Evolutionary conservation across 2,329 filamentous ascomycete species (phyloP).

Genomic region (Macrophomina tecta): DNA sequence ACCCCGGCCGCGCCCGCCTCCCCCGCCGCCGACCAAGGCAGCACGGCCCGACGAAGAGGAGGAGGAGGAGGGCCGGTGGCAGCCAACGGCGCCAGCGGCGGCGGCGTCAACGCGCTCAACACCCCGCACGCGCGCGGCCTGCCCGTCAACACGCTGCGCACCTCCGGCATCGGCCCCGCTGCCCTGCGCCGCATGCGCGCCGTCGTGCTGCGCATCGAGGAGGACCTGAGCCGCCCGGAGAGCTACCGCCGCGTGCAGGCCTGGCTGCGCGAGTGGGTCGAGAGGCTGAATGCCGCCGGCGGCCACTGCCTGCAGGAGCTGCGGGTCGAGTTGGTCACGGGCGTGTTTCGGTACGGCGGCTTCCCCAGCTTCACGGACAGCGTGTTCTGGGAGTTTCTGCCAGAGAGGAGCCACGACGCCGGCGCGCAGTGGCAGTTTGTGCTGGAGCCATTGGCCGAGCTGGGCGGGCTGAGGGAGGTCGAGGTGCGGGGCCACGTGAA

Average conservation of each 20-base stretch:
- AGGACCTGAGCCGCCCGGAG: conserved; percentile 22
- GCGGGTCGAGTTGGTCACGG: conserved; percentile 5
- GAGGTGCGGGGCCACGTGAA: conserved; percentile 23
- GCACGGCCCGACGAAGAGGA: background rate
- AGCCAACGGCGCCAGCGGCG: background rate
- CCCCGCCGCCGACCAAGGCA: background rate
- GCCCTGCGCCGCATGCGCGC: conserved; percentile 24
- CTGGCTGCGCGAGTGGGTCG: conserved; percentile 24
- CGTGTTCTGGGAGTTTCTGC: conserved; percentile 21
- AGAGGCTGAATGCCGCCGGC: background rate
- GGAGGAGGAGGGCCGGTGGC: background rate
- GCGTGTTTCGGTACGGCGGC: conserved; percentile 12
- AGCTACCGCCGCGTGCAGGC: conserved; percentile 20
- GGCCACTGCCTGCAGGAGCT: conserved; percentile 19
- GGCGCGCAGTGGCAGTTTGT: conserved; percentile 27
- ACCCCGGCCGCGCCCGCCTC: background rate
- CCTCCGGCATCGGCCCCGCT: background rate
- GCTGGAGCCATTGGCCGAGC: conserved; percentile 22
- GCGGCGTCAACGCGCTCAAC: conserved; percentile 13
- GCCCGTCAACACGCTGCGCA: conserved; percentile 23
- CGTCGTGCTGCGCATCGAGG: conserved; percentile 16
- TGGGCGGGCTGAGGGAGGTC: conserved; percentile 23
- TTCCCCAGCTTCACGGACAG: conserved; percentile 19
- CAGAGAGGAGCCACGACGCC: background rate
- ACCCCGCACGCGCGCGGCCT: conserved; percentile 14